Evolutionary conservation across 2,329 filamentous ascomycete genomes (phyloP), one percentile per base, ranked within the genome.

Genomic region (Epichloe hybrida): DNA sequence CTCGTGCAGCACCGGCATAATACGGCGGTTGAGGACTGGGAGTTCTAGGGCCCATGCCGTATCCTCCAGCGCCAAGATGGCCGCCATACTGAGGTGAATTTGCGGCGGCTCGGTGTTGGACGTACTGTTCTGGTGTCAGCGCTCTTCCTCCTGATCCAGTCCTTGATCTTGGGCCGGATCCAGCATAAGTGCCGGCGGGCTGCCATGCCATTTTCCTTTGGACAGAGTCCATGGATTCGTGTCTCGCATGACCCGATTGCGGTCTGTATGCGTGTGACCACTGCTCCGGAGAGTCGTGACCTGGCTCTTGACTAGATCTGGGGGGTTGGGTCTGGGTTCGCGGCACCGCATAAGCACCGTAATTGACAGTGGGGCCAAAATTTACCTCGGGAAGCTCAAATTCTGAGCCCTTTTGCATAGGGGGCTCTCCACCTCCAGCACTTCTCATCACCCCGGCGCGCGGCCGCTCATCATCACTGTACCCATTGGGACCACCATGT

Each of bases 351-450:
- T 12, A 17, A 17, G 67, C 69, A 36, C 62, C 68, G 52, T 88
- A 84, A 53, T 85, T 83, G 58, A 87, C 70, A 0, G 90, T 95
- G 5, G 84, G 88, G 0, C 91, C 91, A 67, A 96, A 96, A 64
- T 96, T 83, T 55, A 95, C 79, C 4, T 76, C 69, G 1, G 88
- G 87, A 53, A 95, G 81, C 51, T 80, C 74, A 23, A 77, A 72
- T 13, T 70, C 62, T 0, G 63, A 47, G 48, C 53, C 53, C 41
- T 51, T 53, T 40, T 54, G 58, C 31, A 50, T 55, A 39, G 59
- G 59, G 59, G 59, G 59, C 1, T 70, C 67, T 3, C 61, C 59
- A n/a, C 72, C 72, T 4, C 88, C 89, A 11, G 90, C 82, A 1
- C 85, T 88, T 63, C 84, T 89, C 62, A 91, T 72, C 6, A 90